Evolutionary conservation across 352 stramenopile genomes (phyloP).

Genomic region (Globisporangium iwayamae): DNA sequence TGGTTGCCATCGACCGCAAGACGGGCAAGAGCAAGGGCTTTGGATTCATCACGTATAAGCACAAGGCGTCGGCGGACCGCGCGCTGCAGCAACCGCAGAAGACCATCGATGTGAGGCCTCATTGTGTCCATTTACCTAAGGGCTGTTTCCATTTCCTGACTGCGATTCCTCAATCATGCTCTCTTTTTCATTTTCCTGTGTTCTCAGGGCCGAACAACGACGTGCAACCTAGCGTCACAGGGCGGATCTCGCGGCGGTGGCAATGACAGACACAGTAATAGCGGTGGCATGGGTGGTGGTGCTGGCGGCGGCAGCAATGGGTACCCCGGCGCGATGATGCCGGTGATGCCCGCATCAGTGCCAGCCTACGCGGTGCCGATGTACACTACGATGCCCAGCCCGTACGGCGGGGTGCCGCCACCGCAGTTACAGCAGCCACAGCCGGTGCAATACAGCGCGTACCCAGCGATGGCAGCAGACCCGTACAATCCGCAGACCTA

Average conservation of each 20-base stretch:
- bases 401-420: constrained; percentile 11
- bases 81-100: constrained; percentile 64
- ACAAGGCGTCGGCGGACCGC: constrained; percentile 35
- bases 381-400: constrained; percentile 23
- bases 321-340: constrained; percentile 16
- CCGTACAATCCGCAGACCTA: constrained; percentile 26
- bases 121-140: too few relatives aligned
- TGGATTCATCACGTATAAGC: constrained; percentile 58
- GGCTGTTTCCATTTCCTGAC: neutral
- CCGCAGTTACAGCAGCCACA: constrained; percentile 18
- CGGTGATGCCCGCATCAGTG: constrained; percentile 21
- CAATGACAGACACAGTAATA: constrained; percentile 5
- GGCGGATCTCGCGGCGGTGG: constrained; percentile 15
- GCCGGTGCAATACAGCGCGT: constrained; percentile 23
- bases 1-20: constrained; percentile 42
- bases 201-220: constrained; percentile 44
- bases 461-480: constrained; percentile 21
- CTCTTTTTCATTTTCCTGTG: neutral
- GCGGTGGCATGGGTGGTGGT: constrained; percentile 11
- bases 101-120: constrained; percentile 47
- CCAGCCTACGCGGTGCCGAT: constrained; percentile 26
- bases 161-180: neutral
- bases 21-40: constrained; percentile 70
- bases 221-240: constrained; percentile 55
- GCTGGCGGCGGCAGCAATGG: neutral